A percentile compares a stretch with the other conserved stretches of the same genome.
Conservation (phyloP, 129 eudicot species). For the Artemisia argyi region DNA sequence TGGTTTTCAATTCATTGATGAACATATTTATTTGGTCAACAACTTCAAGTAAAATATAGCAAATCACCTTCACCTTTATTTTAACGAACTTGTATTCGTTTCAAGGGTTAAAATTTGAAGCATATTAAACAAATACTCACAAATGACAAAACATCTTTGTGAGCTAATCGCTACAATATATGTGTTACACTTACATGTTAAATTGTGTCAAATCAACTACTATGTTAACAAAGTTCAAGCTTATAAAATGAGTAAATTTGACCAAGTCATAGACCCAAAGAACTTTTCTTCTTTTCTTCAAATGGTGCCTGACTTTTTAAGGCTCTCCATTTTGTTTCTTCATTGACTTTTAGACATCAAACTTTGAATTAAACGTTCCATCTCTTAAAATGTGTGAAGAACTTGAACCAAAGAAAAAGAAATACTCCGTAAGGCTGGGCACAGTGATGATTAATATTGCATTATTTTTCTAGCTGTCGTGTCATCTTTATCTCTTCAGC, state of each 20-base stretch:
- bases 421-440: too few relatives aligned
- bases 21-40: slow-evolving; percentile 33
- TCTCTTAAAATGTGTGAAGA: too few relatives aligned
- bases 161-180: too few relatives aligned
- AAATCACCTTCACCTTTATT: background rate
- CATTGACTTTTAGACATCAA: background rate
- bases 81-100: slow-evolving; percentile 8
- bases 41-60: slow-evolving; percentile 17
- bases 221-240: too few relatives aligned
- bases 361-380: background rate
- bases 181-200: background rate
- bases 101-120: background rate
- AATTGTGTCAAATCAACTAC: background rate
- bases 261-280: background rate
- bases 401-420: too few relatives aligned
- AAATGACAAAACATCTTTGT: too few relatives aligned
- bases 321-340: slow-evolving; percentile 16
- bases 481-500: too few relatives aligned
- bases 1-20: background rate
- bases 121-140: too few relatives aligned
- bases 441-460: too few relatives aligned
- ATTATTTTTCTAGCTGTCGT: too few relatives aligned
- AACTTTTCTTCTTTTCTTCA: background rate
- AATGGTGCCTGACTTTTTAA: slow-evolving; percentile 6
- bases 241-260: background rate